These are phyloP conservation scores for Thielaviopsis euricoi DNA, from an alignment of 2,329 filamentous ascomycete genomes.

Conservation along the genomic window DNA sequence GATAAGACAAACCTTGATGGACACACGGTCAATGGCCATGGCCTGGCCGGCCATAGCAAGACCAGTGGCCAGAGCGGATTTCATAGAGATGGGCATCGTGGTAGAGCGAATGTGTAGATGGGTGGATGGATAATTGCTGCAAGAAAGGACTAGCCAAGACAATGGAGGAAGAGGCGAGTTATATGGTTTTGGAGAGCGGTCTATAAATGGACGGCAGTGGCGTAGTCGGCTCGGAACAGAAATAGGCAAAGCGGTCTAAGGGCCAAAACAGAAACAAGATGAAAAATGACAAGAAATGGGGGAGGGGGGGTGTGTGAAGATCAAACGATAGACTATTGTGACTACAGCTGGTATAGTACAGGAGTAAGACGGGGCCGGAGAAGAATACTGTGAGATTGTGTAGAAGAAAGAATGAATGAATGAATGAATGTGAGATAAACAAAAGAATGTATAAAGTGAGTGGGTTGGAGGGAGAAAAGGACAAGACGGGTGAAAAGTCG, in stretches of 20 bases:
- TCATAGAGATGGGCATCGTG: slow-evolving; percentile 18
- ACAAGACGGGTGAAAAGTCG: slow-evolving; percentile 3
- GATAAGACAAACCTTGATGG: slow-evolving; percentile 49
- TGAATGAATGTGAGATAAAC: not conserved
- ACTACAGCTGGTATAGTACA: too few species aligned
- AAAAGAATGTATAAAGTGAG: not conserved
- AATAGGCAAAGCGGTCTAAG: not conserved
- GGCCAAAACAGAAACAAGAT: not conserved
- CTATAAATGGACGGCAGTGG: not conserved
- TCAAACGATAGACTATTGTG: not conserved
- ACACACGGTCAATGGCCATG: slow-evolving; percentile 38
- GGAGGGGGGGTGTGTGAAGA: not conserved
- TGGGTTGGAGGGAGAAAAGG: slow-evolving; percentile 3
- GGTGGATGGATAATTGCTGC: not conserved
- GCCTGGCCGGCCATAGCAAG: slow-evolving; percentile 26
- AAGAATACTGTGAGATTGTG: not conserved
- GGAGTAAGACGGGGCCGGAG: not conserved
- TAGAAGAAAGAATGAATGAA: not conserved
- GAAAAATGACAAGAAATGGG: not conserved
- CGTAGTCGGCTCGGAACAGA: not conserved
- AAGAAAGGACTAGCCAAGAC: not conserved
- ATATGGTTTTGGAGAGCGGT: not conserved
- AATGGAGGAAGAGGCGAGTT: not conserved
- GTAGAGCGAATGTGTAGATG: not conserved
- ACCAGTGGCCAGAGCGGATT: slow-evolving; percentile 20